These are phyloP conservation scores for Chalaropsis ovoidea DNA, from an alignment of 2,329 filamentous ascomycete genomes.

Conservation along the genomic window DNA sequence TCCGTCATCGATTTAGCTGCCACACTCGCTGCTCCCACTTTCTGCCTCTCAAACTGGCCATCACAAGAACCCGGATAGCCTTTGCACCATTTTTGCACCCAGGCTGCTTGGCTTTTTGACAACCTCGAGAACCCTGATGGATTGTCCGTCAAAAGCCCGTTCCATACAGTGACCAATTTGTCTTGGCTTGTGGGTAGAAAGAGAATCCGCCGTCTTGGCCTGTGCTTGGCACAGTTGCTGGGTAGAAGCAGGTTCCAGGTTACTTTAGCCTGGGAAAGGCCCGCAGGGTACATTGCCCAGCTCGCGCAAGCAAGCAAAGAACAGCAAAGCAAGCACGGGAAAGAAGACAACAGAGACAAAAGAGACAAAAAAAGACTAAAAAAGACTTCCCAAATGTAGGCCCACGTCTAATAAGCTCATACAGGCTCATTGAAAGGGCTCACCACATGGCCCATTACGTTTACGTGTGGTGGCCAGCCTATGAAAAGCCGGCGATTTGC, in stretches of 20 bases:
- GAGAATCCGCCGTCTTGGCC: constrained; percentile 12
- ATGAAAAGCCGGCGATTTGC: not conserved
- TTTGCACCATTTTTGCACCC: constrained; percentile 8
- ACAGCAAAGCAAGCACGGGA: not conserved
- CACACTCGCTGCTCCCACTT: not conserved
- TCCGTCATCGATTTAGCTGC: constrained; percentile 8
- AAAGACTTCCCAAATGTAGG: too few species aligned
- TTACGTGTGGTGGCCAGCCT: not conserved
- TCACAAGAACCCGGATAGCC: constrained; percentile 14
- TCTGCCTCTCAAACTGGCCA: not conserved
- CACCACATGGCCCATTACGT: not conserved
- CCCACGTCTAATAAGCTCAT: too few species aligned
- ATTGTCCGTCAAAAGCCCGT: constrained; percentile 13
- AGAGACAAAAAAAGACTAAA: too few species aligned
- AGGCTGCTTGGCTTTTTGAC: constrained; percentile 10
- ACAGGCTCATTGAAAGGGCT: not conserved
- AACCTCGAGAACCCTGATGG: constrained; percentile 9
- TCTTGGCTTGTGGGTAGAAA: constrained; percentile 13
- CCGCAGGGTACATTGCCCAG: not conserved
- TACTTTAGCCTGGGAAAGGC: not conserved
- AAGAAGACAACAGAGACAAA: not conserved
- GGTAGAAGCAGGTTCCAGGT: not conserved
- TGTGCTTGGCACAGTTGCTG: constrained; percentile 1
- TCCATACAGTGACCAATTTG: constrained; percentile 3
- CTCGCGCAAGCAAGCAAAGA: not conserved